A percentile compares a stretch with the other conserved stretches of the same genome.
Conservation (phyloP, 176 grass and related monocot species). For the Oryza rufipogon region DNA sequence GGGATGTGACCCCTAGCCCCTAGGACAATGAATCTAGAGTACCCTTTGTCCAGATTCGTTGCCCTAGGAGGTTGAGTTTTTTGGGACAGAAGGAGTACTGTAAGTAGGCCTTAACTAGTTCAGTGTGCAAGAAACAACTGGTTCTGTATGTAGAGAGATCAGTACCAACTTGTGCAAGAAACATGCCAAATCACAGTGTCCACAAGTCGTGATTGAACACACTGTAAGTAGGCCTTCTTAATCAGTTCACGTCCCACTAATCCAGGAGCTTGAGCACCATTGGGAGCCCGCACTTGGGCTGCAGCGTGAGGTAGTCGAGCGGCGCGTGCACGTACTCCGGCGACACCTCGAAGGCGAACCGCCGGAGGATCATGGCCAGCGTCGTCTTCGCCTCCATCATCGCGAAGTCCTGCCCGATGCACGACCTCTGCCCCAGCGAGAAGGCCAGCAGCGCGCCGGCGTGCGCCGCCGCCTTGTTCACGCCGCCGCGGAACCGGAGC, state of each 20-base stretch:
- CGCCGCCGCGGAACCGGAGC: conserved; percentile 52
- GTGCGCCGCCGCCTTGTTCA: conserved; percentile 34
- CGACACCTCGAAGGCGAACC: conserved; percentile 49
- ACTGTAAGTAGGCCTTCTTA: too few species aligned
- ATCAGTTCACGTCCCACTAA: background rate
- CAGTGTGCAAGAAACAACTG: too few species aligned
- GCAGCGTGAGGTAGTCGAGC: conserved; percentile 36
- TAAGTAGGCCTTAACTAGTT: too few species aligned
- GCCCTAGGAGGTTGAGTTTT: too few species aligned
- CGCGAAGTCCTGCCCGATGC: conserved; percentile 65
- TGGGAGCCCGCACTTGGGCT: conserved; percentile 48
- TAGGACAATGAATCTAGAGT: too few species aligned
- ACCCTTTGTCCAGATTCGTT: too few species aligned
- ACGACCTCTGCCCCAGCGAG: conserved; percentile 45
- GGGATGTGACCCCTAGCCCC: too few species aligned
- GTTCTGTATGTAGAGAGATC: too few species aligned
- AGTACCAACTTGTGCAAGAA: too few species aligned
- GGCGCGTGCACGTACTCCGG: conserved; percentile 67
- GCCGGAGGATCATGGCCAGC: conserved; percentile 48
- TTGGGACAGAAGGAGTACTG: too few species aligned
- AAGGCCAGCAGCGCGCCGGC: conserved; percentile 61
- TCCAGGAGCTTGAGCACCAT: conserved; percentile 41
- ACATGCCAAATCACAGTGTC: too few species aligned
- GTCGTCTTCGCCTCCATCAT: conserved; percentile 57
- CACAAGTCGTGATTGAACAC: too few species aligned